Conservation (phyloP, 108 stramenopile genomes). For the Nitzschia palea region DNA sequence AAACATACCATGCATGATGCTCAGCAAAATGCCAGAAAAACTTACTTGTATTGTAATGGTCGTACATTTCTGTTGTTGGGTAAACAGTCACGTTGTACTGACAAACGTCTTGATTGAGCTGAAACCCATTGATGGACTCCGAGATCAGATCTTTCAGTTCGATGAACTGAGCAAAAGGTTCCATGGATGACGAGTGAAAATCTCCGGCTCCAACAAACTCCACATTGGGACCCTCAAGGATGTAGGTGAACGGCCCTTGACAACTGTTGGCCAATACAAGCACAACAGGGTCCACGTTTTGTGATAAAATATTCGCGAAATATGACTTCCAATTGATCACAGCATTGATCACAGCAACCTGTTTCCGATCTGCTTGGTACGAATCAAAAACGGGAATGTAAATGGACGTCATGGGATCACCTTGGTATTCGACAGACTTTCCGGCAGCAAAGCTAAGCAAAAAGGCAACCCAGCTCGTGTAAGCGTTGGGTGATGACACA, state of each 20-base stretch:
- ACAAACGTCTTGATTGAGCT: conserved; percentile 13
- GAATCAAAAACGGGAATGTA: conserved; percentile 26
- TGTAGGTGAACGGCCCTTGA: conserved; percentile 43
- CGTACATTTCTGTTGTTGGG: conserved; percentile 6
- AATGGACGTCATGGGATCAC: conserved; percentile 25
- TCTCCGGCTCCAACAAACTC: conserved; percentile 56
- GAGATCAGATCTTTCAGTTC: neutral
- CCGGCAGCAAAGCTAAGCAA: neutral
- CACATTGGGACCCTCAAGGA: conserved; percentile 39
- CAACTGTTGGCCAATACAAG: conserved; percentile 46
- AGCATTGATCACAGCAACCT: conserved; percentile 24
- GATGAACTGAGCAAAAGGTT: neutral
- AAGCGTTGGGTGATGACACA: neutral
- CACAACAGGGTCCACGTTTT: conserved; percentile 46
- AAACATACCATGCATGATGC: too few species aligned
- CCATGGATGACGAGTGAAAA: conserved; percentile 35
- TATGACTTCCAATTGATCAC: conserved; percentile 46
- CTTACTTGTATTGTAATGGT: conserved; percentile 4
- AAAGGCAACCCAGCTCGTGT: neutral
- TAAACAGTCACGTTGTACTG: conserved; percentile 19
- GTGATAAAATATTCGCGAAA: conserved; percentile 37
- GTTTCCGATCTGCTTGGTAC: neutral
- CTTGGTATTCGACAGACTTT: neutral
- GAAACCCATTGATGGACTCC: neutral
- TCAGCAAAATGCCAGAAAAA: too few species aligned